Conservation (phyloP, 2,329 filamentous ascomycete genomes). For the Periglandula ipomoeae region DNA sequence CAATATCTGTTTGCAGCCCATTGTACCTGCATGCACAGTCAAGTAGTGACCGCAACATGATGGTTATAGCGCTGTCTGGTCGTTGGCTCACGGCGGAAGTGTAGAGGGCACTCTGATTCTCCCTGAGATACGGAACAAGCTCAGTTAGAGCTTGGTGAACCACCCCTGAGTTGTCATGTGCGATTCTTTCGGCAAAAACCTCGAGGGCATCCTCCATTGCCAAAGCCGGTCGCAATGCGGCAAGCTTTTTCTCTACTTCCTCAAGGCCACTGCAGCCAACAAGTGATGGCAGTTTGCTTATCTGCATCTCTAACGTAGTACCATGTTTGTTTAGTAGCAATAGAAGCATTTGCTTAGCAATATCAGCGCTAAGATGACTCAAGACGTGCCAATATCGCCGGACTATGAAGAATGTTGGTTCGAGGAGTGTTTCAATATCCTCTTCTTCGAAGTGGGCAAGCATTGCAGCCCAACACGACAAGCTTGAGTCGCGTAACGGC, state of each 20-base stretch:
- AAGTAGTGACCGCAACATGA: conserved; percentile 67
- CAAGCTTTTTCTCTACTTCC: conserved; percentile 57
- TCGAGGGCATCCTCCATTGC: conserved; percentile 7
- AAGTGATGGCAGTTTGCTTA: conserved; percentile 71
- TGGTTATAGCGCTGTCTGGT: conserved; percentile 63
- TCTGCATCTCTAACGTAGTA: conserved; percentile 52
- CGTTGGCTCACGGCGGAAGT: conserved; percentile 74
- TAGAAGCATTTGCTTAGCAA: conserved; percentile 54
- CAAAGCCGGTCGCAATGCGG: conserved; percentile 46
- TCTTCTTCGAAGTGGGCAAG: conserved; percentile 65
- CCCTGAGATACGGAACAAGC: conserved; percentile 61
- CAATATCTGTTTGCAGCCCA: conserved; percentile 55
- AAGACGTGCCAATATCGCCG: conserved; percentile 70
- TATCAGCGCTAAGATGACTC: conserved; percentile 47
- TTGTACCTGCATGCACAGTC: conserved; percentile 81
- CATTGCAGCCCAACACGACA: conserved; percentile 77
- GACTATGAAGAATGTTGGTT: conserved; percentile 84
- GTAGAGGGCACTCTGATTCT: conserved; percentile 70
- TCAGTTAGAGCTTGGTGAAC: conserved; percentile 75
- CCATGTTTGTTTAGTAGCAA: conserved; percentile 57
- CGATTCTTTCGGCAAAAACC: conserved; percentile 59
- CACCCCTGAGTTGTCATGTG: conserved; percentile 78
- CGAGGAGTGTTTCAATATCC: conserved; percentile 70
- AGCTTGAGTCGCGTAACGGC: conserved; percentile 67
- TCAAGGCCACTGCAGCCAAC: conserved; percentile 59